Base-by-base conservation (phyloP, 164 flowering plant species). In the Piper betle region DNA sequence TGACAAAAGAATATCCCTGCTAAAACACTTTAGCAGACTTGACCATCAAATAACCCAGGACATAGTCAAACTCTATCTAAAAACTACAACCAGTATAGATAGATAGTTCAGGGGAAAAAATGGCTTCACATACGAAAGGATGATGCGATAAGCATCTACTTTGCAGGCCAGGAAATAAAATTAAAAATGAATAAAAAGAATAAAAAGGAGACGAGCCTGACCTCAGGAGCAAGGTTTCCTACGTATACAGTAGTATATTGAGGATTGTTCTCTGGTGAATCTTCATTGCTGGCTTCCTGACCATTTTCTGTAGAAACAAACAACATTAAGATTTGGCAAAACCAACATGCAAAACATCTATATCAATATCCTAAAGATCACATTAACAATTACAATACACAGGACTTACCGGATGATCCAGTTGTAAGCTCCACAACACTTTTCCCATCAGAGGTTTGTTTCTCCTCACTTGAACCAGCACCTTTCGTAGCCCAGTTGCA, bases 401-500 rank as follows among this genome's bases (percentile, higher is more conserved):
- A 39, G n/a, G 3, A 63, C 81, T 11, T 42, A 89, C 98, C 98
- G 65, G 97, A 84, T 64, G 91, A 76, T 57, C 91, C 94, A 79
- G 75, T 88, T 25, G 95, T 86, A 33, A 88, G 77, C 75, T 94
- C 97, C 69, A 84, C 85, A 61, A 85, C 87, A 72, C 83, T 85
- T 75, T 86, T 94, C 48, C 82, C 66, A 74, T 91, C 97, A 37
- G 83, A 76, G 66, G 60, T 81, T 62, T 69, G 88, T 69, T 84
- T 89, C 50, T 94, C 99, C 3, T 91, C 97, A 73, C 62, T 79
- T 39, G 60, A 6, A 65, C 76, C 80, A 70, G 97, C 96, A 72
- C 99, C 97, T 69, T 94, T 94, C 41, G 99, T 68, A n/a, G 96
- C 99, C 99, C 99, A 94, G 71, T 94, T 94, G 68, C 99, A 94